Conservation (phyloP, 345 rosid genomes). For the Corymbia maculata region DNA sequence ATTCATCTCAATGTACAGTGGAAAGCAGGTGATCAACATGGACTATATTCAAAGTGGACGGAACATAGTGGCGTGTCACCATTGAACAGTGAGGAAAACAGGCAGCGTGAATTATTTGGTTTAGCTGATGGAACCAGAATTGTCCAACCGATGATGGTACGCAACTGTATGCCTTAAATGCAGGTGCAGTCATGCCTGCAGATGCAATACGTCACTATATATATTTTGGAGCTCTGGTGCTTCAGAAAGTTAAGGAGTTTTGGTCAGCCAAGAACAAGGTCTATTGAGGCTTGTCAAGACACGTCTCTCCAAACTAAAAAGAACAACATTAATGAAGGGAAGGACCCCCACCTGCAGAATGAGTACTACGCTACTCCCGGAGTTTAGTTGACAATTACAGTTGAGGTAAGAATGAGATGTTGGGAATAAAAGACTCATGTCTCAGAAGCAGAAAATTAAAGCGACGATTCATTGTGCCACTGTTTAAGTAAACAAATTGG, state of each 20-base stretch:
- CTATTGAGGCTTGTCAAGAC: neutral
- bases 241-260: slow-evolving; percentile 2
- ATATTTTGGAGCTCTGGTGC: neutral
- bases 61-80: neutral
- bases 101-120: neutral
- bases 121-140: neutral
- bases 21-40: neutral
- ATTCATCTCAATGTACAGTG: slow-evolving; percentile 18
- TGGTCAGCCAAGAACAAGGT: neutral
- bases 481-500: neutral
- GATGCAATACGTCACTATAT: neutral
- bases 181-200: neutral
- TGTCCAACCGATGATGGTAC: neutral
- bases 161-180: neutral
- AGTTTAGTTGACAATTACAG: neutral
- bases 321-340: neutral
- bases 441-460: neutral
- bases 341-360: neutral
- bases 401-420: neutral
- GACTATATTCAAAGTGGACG: slow-evolving; percentile 1
- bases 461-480: neutral
- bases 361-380: neutral
- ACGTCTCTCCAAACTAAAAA: neutral
- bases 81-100: neutral
- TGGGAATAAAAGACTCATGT: neutral